These are phyloP conservation scores for Lachnellula subtilissima DNA, from an alignment of 2,329 filamentous ascomycete genomes.

Conservation along the genomic window DNA sequence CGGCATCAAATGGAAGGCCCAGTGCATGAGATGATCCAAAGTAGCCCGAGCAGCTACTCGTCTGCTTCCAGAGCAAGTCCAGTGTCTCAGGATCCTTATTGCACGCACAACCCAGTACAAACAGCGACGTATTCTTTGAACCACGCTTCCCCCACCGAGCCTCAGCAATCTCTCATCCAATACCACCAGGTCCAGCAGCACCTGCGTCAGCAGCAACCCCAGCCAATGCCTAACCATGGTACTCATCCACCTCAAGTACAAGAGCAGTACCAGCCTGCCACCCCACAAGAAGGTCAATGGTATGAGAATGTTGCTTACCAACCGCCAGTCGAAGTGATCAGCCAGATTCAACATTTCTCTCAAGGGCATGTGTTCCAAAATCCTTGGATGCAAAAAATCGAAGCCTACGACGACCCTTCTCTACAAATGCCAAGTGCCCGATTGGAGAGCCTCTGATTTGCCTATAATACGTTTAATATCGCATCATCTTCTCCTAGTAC, in stretches of 20 bases:
- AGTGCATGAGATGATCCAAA: slow-evolving; percentile 47
- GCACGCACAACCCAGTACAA: slow-evolving; percentile 50
- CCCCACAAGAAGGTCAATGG: slow-evolving; percentile 47
- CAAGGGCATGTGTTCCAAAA: slow-evolving; percentile 49
- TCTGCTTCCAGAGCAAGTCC: slow-evolving; percentile 51
- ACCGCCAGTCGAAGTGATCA: slow-evolving; percentile 51
- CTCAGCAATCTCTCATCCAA: slow-evolving; percentile 35
- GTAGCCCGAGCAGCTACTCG: slow-evolving; percentile 55
- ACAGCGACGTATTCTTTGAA: slow-evolving; percentile 46
- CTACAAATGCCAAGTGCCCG: slow-evolving; percentile 57
- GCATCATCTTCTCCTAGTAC: not conserved
- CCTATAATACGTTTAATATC: not conserved
- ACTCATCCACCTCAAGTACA: slow-evolving; percentile 32
- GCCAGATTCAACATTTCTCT: slow-evolving; percentile 47
- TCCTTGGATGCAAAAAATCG: slow-evolving; percentile 51
- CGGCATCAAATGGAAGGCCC: slow-evolving; percentile 38
- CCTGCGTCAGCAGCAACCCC: slow-evolving; percentile 16
- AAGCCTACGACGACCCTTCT: slow-evolving; percentile 49
- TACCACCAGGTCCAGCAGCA: slow-evolving; percentile 30
- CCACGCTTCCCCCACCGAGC: slow-evolving; percentile 43
- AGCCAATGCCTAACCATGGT: slow-evolving; percentile 27
- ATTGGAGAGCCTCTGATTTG: slow-evolving; percentile 49
- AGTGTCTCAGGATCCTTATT: slow-evolving; percentile 49
- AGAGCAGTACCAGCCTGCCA: slow-evolving; percentile 38
- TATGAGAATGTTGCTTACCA: slow-evolving; percentile 49